Evolutionary conservation across 2,329 filamentous ascomycete species (phyloP).

Genomic region (Zopfia rhizophila): DNA sequence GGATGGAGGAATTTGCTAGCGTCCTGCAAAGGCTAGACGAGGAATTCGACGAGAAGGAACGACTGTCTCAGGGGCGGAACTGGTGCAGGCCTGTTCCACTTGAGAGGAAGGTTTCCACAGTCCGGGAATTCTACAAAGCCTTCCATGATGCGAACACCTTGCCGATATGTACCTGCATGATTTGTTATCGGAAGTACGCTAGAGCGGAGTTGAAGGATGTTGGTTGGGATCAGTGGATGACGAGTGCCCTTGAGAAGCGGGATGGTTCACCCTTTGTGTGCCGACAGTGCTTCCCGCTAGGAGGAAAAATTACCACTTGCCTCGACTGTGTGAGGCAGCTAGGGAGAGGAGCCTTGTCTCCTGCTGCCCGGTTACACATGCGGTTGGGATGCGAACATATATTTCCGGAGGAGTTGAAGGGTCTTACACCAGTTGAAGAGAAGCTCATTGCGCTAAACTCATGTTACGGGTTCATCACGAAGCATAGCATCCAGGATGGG

Average conservation of each 20-base stretch:
- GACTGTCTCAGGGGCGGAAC: neutral
- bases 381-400: slow-evolving; percentile 9
- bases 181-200: slow-evolving; percentile 6
- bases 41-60: slow-evolving; percentile 11
- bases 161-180: slow-evolving; percentile 3
- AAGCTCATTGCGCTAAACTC: slow-evolving; percentile 13
- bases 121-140: slow-evolving; percentile 4
- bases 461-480: slow-evolving; percentile 13
- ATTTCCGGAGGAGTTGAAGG: slow-evolving; percentile 10
- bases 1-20: slow-evolving; percentile 3
- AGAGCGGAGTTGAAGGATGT: slow-evolving; percentile 4
- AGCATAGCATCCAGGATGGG: slow-evolving; percentile 4
- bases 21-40: slow-evolving; percentile 4
- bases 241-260: too few relatives aligned
- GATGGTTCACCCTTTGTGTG: slow-evolving; percentile 4
- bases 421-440: slow-evolving; percentile 8
- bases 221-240: too few relatives aligned
- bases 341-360: slow-evolving; percentile 2
- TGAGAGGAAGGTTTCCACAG: slow-evolving; percentile 3
- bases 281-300: neutral
- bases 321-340: slow-evolving; percentile 1
- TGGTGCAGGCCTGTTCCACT: slow-evolving; percentile 5
- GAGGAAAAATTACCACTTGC: neutral
- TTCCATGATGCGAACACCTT: slow-evolving; percentile 4
- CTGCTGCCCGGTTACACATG: neutral